phyloP scores from a whole-genome alignment of 1,139 yeast genomes.

The Pichia sp. region DNA sequence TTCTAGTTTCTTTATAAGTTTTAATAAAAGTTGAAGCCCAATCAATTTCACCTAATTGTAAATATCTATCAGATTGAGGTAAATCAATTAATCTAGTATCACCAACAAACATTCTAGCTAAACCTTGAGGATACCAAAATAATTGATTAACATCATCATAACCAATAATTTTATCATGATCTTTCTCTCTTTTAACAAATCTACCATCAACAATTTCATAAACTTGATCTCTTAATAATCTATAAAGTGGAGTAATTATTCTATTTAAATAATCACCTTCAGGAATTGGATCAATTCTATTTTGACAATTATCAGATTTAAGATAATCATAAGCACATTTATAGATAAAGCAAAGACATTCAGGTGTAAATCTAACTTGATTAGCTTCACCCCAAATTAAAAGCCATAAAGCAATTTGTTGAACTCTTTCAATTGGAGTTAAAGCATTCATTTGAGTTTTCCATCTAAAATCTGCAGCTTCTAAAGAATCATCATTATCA shows the following conservation, averaged over 20 bases:
- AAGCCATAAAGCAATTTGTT: conserved; percentile 64
- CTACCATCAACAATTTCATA: conserved; percentile 92
- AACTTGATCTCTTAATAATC: conserved; percentile 88
- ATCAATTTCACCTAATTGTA: conserved; percentile 82
- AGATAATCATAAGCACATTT: conserved; percentile 74
- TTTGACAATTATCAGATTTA: conserved; percentile 82
- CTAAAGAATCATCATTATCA: conserved; percentile 52
- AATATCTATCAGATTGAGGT: conserved; percentile 83
- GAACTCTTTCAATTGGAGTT: conserved; percentile 47
- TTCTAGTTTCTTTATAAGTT: conserved; percentile 92
- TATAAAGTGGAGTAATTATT: conserved; percentile 85
- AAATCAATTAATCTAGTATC: conserved; percentile 87
- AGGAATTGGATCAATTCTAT: conserved; percentile 81
- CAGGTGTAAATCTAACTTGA: conserved; percentile 73
- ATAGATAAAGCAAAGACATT: conserved; percentile 72
- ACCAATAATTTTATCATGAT: conserved; percentile 90
- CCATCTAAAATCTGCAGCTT: conserved; percentile 59
- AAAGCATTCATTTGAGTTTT: conserved; percentile 48
- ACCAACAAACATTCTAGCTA: conserved; percentile 81
- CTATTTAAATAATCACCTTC: conserved; percentile 95
- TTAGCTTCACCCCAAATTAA: conserved; percentile 89
- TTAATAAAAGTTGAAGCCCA: conserved; percentile 94
- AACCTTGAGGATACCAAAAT: conserved; percentile 99
- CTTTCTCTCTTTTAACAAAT: conserved; percentile 94
- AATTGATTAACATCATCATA: conserved; percentile 98